Evolutionary conservation across 2,329 filamentous ascomycete genomes (phyloP), one percentile per base, ranked within the genome.

Genomic region (Pestalotiopsis sp.): DNA sequence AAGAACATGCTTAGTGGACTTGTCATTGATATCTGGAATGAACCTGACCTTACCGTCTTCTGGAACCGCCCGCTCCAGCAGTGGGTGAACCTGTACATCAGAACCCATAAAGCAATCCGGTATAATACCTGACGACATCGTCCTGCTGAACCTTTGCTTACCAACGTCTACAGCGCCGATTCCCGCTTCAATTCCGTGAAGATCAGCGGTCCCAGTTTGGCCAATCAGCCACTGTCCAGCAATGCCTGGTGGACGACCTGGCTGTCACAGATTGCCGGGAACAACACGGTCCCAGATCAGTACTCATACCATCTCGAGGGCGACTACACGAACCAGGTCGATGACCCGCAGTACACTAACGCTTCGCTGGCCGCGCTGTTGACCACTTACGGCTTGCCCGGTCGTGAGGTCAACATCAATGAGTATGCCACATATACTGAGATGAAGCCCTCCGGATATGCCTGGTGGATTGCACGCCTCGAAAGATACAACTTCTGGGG

Each of bases 1-100:
- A 79, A 79, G 73, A 72, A 73, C 63, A 72, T 65, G 73, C 73
- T 75, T 72, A 73, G 75, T 14, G 69, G 69, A 1, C 62, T 70
- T 20, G 69, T 69, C 3, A 69, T 62, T 23, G 69, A 70, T 23
- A 68, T 70, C 12, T 69, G 69, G 69, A 69, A 69, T 20, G 62
- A 69, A 31, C 63, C 57, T 4, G 31, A 36, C 3, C 12, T n/a
- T 1, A 65, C 60, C 1, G 23, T 68, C 17, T 68, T 68, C 57
- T 69, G 69, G 67, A 52, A 65, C 17, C 62, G 67, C 27, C 41
- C 60, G 41, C 65, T 63, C 3, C 63, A 70, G 58, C 67, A 66
- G 23, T 70, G 62, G 60, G 56, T 69, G 20, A 68, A 70, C 23
- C 41, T 68, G 9, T 70, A 70, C 25, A 64, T 69, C 14, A 60